Evolutionary conservation across 2,329 filamentous ascomycete genomes (phyloP).

Genomic region (Coniochaeta sp.): DNA sequence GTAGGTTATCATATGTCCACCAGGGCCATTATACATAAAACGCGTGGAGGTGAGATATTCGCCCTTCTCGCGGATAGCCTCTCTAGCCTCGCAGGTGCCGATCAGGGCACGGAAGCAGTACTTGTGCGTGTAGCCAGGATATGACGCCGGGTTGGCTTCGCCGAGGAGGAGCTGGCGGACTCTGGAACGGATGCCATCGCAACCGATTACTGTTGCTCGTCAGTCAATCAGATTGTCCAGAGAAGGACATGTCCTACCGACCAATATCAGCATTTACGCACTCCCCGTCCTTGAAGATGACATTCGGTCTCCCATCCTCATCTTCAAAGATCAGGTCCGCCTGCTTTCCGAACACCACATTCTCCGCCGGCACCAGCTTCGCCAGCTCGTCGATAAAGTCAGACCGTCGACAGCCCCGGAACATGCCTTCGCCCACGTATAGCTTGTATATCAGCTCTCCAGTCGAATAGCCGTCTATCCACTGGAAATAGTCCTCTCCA

Average conservation of each 20-base stretch:
- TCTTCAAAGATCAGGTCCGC: constrained; percentile 19
- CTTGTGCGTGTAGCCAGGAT: constrained; percentile 44
- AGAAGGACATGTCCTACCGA: no score
- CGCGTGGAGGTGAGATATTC: constrained; percentile 36
- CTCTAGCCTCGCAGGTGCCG: constrained; percentile 45
- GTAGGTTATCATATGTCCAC: constrained; percentile 53
- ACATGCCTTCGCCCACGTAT: constrained; percentile 29
- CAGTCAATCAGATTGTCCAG: not conserved
- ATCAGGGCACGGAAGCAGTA: constrained; percentile 56
- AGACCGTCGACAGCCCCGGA: constrained; percentile 30
- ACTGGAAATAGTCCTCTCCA: constrained; percentile 33
- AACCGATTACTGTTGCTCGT: constrained; percentile 41
- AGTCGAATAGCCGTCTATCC: constrained; percentile 26
- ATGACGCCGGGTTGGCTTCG: constrained; percentile 9
- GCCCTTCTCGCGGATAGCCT: constrained; percentile 31
- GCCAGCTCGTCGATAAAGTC: constrained; percentile 32
- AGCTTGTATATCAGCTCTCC: constrained; percentile 24
- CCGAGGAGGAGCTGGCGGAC: constrained; percentile 41
- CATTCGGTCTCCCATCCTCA: constrained; percentile 10
- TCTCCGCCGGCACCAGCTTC: constrained; percentile 17
- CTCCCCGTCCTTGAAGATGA: constrained; percentile 11
- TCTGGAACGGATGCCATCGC: constrained; percentile 56
- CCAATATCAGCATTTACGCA: constrained; percentile 21
- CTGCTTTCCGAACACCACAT: constrained; percentile 25
- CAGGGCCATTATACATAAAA: constrained; percentile 49